Evolutionary conservation across 257 asterid species (phyloP), one percentile per base, ranked within the genome.

Genomic region (Nicotiana sylvestris): DNA sequence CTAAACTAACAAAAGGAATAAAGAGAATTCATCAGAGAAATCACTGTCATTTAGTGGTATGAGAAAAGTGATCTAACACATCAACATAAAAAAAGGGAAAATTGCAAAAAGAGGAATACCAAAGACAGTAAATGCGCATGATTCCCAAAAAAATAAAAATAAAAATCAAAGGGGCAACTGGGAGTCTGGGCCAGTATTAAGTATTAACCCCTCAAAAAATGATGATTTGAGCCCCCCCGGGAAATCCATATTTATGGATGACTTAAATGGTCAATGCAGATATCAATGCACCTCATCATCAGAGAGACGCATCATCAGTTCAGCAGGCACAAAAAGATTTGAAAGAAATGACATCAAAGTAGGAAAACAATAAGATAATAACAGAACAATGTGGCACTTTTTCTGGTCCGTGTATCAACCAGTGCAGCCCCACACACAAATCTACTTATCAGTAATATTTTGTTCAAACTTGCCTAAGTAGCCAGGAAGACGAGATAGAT

Each of bases 401-500:
- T 74, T 74, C 62, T 74, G 27, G 80, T 25, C 13, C 53, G 27
- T 11, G 9, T 74, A 51, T 58, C 30, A 74, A 74, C 64, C 35
- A 49, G 9, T 5, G 4, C 27, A 49, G 62, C 39, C 35, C 64
- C 46, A 49, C 39, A 49, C 29, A 27, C 39, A 58, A 74, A 49
- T 49, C 43, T 74, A 74, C 43, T 49, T 7, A 74, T 74, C 80
- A 74, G 43, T 18, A 27, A 74, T 10, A 70, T 81, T 51, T 65
- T 74, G 83, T 81, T 21, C 51, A 9, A 53, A 11, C 64, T 78
- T 88, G 93, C 99, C 99, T 93, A 96, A 86, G 88, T 96, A 93
- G 69, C 99, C 99, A 81, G 98, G 99, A 77, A 96, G 98, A 57
- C 96, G 98, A 85, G 99, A 93, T 84, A 96, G 98, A 91, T 90